Conservation (phyloP, 257 asterid species). For the Solanum bulbocastanum region DNA sequence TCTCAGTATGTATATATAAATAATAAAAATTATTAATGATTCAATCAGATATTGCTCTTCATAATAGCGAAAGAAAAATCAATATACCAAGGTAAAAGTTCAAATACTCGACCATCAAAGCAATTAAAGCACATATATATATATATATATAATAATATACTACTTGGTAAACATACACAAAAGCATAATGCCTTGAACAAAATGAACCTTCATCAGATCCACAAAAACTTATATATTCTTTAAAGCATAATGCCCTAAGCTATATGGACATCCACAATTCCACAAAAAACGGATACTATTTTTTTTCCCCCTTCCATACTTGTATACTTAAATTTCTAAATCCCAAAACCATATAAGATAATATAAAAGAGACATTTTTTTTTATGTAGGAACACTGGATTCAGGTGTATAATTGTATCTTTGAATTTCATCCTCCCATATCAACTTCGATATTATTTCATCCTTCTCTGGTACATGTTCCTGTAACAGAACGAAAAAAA, state of each 20-base stretch:
- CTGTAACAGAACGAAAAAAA: conserved; percentile 8
- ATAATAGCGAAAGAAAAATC: accelerated
- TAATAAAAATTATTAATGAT: too few relatives aligned
- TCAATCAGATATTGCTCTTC: too few relatives aligned
- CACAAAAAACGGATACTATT: background rate
- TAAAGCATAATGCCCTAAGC: background rate
- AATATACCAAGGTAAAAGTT: background rate
- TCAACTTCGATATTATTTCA: conserved; percentile 55
- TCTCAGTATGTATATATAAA: too few relatives aligned
- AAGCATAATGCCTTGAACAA: background rate
- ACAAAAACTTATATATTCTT: background rate
- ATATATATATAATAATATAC: too few relatives aligned
- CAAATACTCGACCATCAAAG: background rate
- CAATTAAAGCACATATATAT: too few relatives aligned
- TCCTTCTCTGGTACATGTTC: conserved; percentile 71
- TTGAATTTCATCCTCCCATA: conserved; percentile 36
- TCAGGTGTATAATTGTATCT: conserved; percentile 27
- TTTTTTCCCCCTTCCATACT: too few relatives aligned
- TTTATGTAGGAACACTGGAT: conserved; percentile 27
- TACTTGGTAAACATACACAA: background rate
- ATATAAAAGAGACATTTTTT: too few relatives aligned
- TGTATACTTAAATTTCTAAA: background rate
- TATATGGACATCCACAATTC: background rate
- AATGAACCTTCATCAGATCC: background rate
- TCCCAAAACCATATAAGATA: background rate